Percentiles rank a stretch among this genome's conserved stretches.
Evolutionary conservation across 768 basidiomycete species (phyloP).

Genomic region (Russula earlei): DNA sequence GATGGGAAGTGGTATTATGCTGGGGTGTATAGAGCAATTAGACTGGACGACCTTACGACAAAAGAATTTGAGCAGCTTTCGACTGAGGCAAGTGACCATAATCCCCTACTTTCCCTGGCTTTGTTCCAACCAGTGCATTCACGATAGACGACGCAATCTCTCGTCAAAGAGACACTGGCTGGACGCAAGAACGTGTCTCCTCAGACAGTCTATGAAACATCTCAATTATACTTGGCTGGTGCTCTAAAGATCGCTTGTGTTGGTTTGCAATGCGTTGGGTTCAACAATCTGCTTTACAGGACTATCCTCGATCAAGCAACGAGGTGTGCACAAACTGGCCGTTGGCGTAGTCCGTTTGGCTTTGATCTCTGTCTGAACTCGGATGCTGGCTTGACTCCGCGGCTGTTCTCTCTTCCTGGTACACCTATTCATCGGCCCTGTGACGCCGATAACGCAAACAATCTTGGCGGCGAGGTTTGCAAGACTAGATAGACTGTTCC

Average conservation of each 20-base stretch:
- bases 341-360: slow-evolving; percentile 24
- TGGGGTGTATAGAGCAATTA: slow-evolving; percentile 62
- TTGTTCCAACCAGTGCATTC: not conserved
- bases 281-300: slow-evolving; percentile 57
- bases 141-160: slow-evolving; percentile 48
- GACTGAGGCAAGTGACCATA: slow-evolving; percentile 38
- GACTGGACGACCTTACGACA: slow-evolving; percentile 51
- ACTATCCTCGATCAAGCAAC: slow-evolving; percentile 56
- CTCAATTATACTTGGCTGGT: slow-evolving; percentile 62
- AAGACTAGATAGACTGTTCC: slow-evolving; percentile 5
- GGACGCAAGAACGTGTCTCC: slow-evolving; percentile 69
- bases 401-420: slow-evolving; percentile 13
- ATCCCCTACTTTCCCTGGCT: not conserved
- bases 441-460: not conserved
- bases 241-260: slow-evolving; percentile 67
- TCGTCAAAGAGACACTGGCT: slow-evolving; percentile 64
- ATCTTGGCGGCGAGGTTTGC: not conserved
- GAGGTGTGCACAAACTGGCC: slow-evolving; percentile 30
- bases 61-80: slow-evolving; percentile 65
- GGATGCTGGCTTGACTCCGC: slow-evolving; percentile 11
- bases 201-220: slow-evolving; percentile 65
- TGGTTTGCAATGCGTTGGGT: slow-evolving; percentile 68
- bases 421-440: slow-evolving; percentile 2
- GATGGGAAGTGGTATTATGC: slow-evolving; percentile 81
- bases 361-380: slow-evolving; percentile 11